These are phyloP conservation scores for Beta corolliflora DNA, from an alignment of 179 eudicot genomes.

Conservation along the genomic window DNA sequence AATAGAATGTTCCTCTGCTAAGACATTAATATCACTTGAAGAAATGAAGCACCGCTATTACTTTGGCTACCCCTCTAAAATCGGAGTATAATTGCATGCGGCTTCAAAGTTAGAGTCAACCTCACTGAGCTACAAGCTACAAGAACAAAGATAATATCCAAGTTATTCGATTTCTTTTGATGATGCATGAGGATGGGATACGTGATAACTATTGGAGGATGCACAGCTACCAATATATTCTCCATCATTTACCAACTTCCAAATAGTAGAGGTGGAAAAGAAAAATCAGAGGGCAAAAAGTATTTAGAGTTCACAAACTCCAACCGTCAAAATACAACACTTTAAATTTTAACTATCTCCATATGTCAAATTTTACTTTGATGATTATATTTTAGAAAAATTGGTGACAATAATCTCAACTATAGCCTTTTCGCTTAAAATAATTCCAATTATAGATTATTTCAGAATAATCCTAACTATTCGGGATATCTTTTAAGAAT, in stretches of 20 bases:
- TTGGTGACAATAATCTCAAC: too few relatives aligned
- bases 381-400: too few relatives aligned
- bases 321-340: too few relatives aligned
- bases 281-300: too few relatives aligned
- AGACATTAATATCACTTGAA: background rate
- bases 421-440: too few relatives aligned
- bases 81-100: background rate
- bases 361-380: too few relatives aligned
- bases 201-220: conserved; percentile 2
- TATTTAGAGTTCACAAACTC: too few relatives aligned
- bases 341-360: too few relatives aligned
- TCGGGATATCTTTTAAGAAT: too few relatives aligned
- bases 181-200: conserved; percentile 3
- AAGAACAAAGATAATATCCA: background rate
- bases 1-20: conserved; percentile 22
- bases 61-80: background rate
- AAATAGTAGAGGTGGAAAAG: too few relatives aligned
- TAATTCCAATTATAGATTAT: too few relatives aligned
- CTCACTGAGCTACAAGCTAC: background rate
- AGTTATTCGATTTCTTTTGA: conserved; percentile 6
- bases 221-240: conserved; percentile 10
- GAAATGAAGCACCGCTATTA: background rate
- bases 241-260: background rate
- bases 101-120: conserved; percentile 24
- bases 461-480: too few relatives aligned